Percentiles rank a stretch among this genome's conserved stretches.
Conservation (phyloP, 345 rosid species). For the Aurinia saxatilis region DNA sequence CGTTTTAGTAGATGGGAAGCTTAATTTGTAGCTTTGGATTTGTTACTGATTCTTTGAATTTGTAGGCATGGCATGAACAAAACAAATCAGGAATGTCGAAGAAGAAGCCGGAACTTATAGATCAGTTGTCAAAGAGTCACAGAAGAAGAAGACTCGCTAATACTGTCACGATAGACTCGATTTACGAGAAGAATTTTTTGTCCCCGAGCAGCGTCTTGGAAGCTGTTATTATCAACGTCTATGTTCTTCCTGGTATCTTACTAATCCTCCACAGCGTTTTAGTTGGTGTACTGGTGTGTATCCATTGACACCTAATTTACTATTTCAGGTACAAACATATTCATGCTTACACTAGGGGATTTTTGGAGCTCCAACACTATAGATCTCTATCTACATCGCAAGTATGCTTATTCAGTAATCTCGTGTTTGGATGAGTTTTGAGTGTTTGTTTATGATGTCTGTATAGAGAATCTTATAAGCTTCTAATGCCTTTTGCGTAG, state of each 20-base stretch:
- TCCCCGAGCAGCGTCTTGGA: conserved; percentile 68
- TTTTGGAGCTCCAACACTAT: conserved; percentile 95
- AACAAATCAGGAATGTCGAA: conserved; percentile 43
- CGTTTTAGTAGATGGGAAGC: background rate
- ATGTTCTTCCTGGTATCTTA: conserved; percentile 62
- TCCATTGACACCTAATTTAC: background rate
- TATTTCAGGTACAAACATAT: conserved; percentile 74
- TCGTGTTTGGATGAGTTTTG: background rate
- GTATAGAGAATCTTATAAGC: background rate
- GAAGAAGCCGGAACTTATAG: conserved; percentile 60
- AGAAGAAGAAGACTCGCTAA: conserved; percentile 61
- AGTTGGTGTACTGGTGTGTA: background rate
- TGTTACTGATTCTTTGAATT: background rate
- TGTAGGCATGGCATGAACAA: conserved; percentile 76
- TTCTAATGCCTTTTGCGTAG: conserved; percentile 30
- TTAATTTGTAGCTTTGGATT: conserved; percentile 7
- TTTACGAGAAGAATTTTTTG: conserved; percentile 77
- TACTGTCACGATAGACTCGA: conserved; percentile 68
- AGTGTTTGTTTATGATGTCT: background rate
- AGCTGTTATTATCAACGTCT: conserved; percentile 60
- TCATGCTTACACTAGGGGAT: conserved; percentile 88
- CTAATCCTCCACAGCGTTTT: background rate
- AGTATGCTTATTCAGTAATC: conserved; percentile 31
- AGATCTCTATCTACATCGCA: conserved; percentile 83
- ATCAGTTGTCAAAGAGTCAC: conserved; percentile 57